These are phyloP conservation scores for Stromatinia cepivora DNA, from an alignment of 2,329 filamentous ascomycete genomes.

Conservation along the genomic window DNA sequence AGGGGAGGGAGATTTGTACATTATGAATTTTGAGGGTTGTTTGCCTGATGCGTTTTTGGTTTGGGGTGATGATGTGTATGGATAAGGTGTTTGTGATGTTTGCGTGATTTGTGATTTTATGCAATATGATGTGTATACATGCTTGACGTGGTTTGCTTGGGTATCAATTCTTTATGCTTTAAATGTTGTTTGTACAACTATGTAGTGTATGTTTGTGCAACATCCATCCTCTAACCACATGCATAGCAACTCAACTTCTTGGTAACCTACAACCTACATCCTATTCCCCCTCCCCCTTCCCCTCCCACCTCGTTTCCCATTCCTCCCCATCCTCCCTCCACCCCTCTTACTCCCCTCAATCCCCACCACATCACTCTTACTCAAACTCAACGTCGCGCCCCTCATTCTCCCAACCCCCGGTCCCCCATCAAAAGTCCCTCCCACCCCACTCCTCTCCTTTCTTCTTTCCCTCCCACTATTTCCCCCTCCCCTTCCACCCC, in stretches of 20 bases:
- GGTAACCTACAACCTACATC: background rate
- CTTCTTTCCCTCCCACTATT: slow-evolving; percentile 53
- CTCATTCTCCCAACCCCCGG: slow-evolving; percentile 81
- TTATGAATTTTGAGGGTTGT: background rate
- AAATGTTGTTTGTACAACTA: background rate
- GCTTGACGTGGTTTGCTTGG: slow-evolving; percentile 7
- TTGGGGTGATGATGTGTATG: background rate
- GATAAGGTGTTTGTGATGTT: background rate
- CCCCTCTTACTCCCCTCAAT: slow-evolving; percentile 59
- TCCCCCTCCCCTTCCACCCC: slow-evolving; percentile 44
- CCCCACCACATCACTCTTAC: slow-evolving; percentile 70
- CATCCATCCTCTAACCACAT: background rate
- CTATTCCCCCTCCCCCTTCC: slow-evolving; percentile 12
- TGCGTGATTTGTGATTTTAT: background rate
- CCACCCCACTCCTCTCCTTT: slow-evolving; percentile 45
- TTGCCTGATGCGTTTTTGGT: background rate
- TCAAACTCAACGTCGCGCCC: slow-evolving; percentile 72
- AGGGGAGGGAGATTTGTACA: background rate
- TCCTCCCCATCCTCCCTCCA: slow-evolving; percentile 40
- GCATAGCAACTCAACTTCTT: background rate
- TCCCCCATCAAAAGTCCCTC: slow-evolving; percentile 66
- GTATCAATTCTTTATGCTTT: slow-evolving; percentile 10
- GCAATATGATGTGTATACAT: background rate
- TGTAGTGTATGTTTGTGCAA: background rate
- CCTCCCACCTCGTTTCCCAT: slow-evolving; percentile 30